Percentiles rank a stretch among this genome's conserved stretches.
These are phyloP conservation scores for Solanum habrochaites DNA, from an alignment of 257 asterid genomes.

Conservation along the genomic window DNA sequence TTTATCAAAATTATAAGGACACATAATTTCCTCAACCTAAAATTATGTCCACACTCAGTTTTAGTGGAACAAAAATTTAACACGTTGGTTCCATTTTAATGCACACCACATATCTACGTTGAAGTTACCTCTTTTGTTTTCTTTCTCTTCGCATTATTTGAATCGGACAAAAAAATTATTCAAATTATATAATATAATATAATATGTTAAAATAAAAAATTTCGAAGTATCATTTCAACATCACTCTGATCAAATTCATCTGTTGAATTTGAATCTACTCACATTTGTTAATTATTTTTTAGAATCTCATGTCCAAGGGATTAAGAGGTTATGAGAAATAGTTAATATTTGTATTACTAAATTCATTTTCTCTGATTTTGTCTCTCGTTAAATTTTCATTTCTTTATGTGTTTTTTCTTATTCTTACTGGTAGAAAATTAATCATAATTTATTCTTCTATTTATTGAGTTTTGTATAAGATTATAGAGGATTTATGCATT, in stretches of 20 bases:
- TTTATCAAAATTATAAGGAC: no score
- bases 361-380: no score
- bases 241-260: no score
- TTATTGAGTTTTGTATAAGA: neutral
- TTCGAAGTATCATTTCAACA: no score
- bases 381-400: neutral
- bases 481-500: neutral
- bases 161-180: neutral
- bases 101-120: neutral
- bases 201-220: neutral
- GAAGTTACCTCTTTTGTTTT: neutral
- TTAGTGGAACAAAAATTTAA: neutral
- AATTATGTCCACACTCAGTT: neutral
- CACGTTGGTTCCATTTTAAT: neutral
- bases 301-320: neutral
- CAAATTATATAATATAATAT: neutral
- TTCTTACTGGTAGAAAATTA: neutral
- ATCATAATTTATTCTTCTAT: neutral
- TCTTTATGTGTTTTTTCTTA: no score
- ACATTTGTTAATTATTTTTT: no score
- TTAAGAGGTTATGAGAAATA: neutral
- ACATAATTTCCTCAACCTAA: neutral
- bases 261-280: neutral
- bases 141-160: neutral
- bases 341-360: no score